Base-by-base conservation (phyloP, 306 rosid species). In the Medicago lupulina region DNA sequence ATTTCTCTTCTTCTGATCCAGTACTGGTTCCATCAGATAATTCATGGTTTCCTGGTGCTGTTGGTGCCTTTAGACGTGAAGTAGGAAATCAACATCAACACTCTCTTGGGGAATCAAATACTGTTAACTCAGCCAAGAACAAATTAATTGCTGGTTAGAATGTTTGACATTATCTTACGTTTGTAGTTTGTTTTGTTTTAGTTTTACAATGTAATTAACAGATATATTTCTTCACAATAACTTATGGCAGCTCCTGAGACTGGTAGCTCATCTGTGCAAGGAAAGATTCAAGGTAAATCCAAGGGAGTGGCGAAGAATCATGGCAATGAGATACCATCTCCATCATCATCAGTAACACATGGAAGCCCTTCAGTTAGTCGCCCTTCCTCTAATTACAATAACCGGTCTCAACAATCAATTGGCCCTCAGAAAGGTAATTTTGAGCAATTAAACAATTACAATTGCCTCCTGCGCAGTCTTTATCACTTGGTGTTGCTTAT, bases 371-470 rank as follows among this genome's bases (percentile, higher is more conserved):
- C 88, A 2, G 80, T 59, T 60, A 88, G 85, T 61, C 87, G 93
- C 14, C 97, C 97, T 77, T 82, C 95, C 38, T 90, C 98, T 50
- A 92, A 88, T 72, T 85, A 89, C 78, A 86, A 78, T 74, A 90
- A 75, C 73, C 86, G 97, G 50, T 83, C 96, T 11, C 92, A 90
- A 76, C 97, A 85, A 76, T 54, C 67, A 79, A 67, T 58, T 79
- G 92, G 93, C 68, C 40, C 83, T 70, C 97, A 89, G 81, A 96
- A 87, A 88, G 98, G 99, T 96, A 88, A 16, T 44, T 3, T 31
- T 31, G 0, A 5, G 36, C 36, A 31, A 31, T 31, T 31, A 4
- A 31, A 31, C 36, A 31, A 31, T 31, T 0, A 31, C 28, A 31
- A 31, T 5, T 31, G 36, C 4, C 36, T 31, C 36, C 36, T 31